Percentiles rank a stretch among this genome's conserved stretches.
These are phyloP conservation scores for Penstemon eatonii DNA, from an alignment of 257 asterid genomes.

Conservation along the genomic window DNA sequence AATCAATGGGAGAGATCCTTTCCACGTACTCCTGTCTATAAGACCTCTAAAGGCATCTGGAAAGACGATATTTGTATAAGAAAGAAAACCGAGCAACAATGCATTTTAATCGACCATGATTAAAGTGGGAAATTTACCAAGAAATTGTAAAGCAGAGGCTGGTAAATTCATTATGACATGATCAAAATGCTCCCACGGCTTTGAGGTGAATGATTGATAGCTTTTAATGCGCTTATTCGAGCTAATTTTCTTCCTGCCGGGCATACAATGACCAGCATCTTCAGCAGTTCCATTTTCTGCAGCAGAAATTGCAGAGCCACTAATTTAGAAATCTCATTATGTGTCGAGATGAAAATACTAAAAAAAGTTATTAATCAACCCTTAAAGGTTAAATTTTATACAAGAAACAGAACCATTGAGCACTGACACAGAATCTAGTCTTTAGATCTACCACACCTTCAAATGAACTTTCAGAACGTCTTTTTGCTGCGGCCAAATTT, in stretches of 20 bases:
- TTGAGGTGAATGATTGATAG: conserved; percentile 47
- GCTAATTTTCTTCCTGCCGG: conserved; percentile 51
- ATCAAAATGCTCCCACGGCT: conserved; percentile 92
- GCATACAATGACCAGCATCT: conserved; percentile 29
- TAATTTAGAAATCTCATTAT: too few relatives aligned
- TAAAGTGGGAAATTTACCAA: conserved; percentile 48
- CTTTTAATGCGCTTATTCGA: conserved; percentile 51
- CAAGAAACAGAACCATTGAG: too few relatives aligned
- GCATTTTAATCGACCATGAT: background rate
- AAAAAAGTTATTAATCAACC: background rate
- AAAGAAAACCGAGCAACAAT: too few relatives aligned
- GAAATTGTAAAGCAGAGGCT: conserved; percentile 86
- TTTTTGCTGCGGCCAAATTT: conserved; percentile 44
- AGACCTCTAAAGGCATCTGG: conserved; percentile 77
- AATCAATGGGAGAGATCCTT: conserved; percentile 81
- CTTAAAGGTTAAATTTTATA: conserved; percentile 1
- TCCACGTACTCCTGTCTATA: conserved; percentile 62
- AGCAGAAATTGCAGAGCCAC: conserved; percentile 25
- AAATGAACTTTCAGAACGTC: conserved; percentile 48
- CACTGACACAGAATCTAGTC: too few relatives aligned
- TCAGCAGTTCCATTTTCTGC: conserved; percentile 48
- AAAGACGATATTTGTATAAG: conserved; percentile 9
- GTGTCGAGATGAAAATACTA: background rate
- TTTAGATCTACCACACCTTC: conserved; percentile 45
- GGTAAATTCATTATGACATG: conserved; percentile 95